Base-by-base conservation (phyloP, 805 yeast species). In the Ogataea angusta region DNA sequence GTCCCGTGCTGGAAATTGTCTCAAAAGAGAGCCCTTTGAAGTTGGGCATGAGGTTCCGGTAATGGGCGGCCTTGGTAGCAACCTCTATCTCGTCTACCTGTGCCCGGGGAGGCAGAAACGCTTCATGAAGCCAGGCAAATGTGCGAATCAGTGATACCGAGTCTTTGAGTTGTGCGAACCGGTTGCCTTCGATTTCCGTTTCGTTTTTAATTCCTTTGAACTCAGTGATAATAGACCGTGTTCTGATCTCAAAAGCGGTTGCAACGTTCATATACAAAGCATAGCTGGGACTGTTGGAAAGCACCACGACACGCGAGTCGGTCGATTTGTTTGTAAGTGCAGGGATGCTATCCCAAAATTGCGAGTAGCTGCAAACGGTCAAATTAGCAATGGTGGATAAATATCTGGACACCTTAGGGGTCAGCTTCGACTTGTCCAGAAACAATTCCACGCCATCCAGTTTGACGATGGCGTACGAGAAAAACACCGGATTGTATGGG, bases 401-500 rank as follows among this genome's bases (percentile, higher is more conserved):
- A 39, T 65, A 61, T 2, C 26, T 21, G 6, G 8, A 1, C 2
- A 56, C 42, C 2, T 53, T 36, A 1, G 26, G 60, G 48, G 38
- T 75, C 51, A 51, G 70, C 72, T 41, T 66, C 51, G 44, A 67
- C 63, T 47, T 55, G 51, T 73, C 73, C 27, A 69, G 63, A 51
- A 67, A 76, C 27, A 76, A 51, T 2, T 51, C 53, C 16, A 67
- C 60, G 12, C 56, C 53, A 34, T 63, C 65, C 4, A 53, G 55
- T 6, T 72, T 66, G 16, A 81, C 67, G 1, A 74, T 57, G 2
- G 77, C 67, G 52, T 80, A 85, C 7, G 90, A 70, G 63, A 80
- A 88, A 59, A 91, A 93, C 2, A 89, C 91, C 0, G 98, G 97
- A 54, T 83, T 82, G 58, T 74, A 91, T 4, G 81, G 82, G 43